These are phyloP conservation scores for Saccharomyces kudriavzevii DNA, from an alignment of 805 yeast genomes.

Conservation along the genomic window DNA sequence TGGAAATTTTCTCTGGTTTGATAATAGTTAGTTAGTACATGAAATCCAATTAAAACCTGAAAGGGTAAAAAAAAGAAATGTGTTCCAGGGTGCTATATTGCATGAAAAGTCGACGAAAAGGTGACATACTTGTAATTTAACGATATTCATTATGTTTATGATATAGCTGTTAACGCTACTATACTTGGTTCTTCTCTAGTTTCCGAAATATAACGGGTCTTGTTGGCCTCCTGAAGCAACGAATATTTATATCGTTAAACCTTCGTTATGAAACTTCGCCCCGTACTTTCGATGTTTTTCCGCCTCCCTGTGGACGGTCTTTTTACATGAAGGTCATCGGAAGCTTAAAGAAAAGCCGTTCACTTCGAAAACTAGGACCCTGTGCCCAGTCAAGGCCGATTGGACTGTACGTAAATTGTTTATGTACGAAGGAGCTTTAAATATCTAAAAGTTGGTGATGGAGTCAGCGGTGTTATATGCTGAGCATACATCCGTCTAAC, in stretches of 20 bases:
- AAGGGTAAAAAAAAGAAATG: not conserved
- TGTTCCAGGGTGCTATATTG: not conserved
- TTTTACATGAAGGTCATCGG: not conserved
- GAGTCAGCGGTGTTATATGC: not conserved
- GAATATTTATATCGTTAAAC: not conserved
- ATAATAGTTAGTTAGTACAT: slow-evolving; percentile 1
- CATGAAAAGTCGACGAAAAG: not conserved
- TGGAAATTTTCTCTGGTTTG: slow-evolving; percentile 68
- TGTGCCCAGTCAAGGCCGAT: not conserved
- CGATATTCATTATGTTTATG: slow-evolving; percentile 47
- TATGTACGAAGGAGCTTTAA: not conserved
- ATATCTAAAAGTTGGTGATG: not conserved
- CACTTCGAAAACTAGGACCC: not conserved
- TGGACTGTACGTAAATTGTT: not conserved
- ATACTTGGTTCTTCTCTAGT: not conserved
- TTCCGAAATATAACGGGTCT: not conserved
- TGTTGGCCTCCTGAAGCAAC: not conserved
- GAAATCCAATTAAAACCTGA: not conserved
- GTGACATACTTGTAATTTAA: slow-evolving; percentile 48
- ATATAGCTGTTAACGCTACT: not conserved
- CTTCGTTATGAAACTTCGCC: not conserved
- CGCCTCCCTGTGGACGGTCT: not conserved
- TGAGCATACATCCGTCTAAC: not conserved
- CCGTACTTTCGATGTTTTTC: not conserved
- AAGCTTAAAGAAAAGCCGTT: not conserved